Base-by-base conservation (phyloP, 1,139 yeast genomes). In the Yamadazyma sp. region DNA sequence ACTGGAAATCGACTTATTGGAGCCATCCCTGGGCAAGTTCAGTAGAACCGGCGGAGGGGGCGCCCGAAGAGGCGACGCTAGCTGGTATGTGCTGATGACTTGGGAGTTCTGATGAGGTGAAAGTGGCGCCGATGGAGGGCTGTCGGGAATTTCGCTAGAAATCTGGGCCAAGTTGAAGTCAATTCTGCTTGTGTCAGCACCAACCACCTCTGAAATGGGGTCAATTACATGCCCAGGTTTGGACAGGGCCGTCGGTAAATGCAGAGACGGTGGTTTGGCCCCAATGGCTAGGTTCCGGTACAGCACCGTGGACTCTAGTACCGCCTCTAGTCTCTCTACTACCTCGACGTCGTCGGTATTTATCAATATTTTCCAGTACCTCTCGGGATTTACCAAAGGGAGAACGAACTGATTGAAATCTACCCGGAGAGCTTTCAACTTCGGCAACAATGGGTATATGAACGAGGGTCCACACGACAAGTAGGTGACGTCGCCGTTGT, bases 351-450 rank as follows among this genome's bases (percentile, higher is more conserved):
- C 72, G 3, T 58, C 63, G 0, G 77, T 56, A 36, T 66, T 67
- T 4, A 83, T 55, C 25, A 69, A 69, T 2, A 84, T 73, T 43
- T 79, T 73, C 91, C 91, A 84, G 57, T 80, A 84, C 48, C 89
- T 63, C 43, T 81, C 83, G 0, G 91, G 91, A 47, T 82, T 82
- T 8, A 79, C 78, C 47, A 84, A 67, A 1, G 89, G 87, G 24
- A 85, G 54, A 2, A 84, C 68, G 50, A 81, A 83, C 44, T 79
- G 81, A 46, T 73, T 71, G 35, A 56, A 52, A 24, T 66, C 68
- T 2, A 79, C 71, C 46, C 86, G 69, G 41, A 84, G 62, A 2
- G 84, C 66, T 50, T 81, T 77, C 39, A 79, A 61, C 43, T 70
- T 73, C 3, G 87, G 86, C 35, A 85, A 60, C 14, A 85, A 72